Evolutionary conservation across 257 asterid genomes (phyloP).

Genomic region (Gynochthodes officinalis): DNA sequence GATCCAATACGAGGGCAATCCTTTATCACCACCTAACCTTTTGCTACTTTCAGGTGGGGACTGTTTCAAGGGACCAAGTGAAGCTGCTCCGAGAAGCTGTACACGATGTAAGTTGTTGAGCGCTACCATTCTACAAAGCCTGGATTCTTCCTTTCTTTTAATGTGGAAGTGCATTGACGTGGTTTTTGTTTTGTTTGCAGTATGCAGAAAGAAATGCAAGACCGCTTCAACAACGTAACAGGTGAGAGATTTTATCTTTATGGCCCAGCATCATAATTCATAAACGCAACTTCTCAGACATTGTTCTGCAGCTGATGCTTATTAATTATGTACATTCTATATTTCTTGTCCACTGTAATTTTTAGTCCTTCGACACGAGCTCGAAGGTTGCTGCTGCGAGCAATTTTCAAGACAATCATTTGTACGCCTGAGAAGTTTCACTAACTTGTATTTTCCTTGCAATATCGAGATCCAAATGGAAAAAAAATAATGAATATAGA

Average conservation of each 20-base stretch:
- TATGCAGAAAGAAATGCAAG: conserved; percentile 59
- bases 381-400: too few relatives aligned
- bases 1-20: background rate
- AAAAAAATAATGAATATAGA: too few relatives aligned
- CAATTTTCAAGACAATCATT: background rate
- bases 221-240: conserved; percentile 48
- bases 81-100: conserved; percentile 56
- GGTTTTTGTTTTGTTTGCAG: conserved; percentile 33
- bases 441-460: background rate
- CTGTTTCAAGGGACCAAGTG: conserved; percentile 56
- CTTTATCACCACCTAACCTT: background rate
- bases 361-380: too few relatives aligned
- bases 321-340: background rate
- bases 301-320: background rate
- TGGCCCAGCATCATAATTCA: conserved; percentile 19
- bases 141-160: background rate
- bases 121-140: background rate
- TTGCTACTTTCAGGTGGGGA: conserved; percentile 41
- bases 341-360: background rate
- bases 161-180: too few relatives aligned
- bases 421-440: background rate
- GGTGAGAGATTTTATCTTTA: conserved; percentile 35
- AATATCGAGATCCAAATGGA: background rate
- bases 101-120: conserved; percentile 54
- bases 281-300: too few relatives aligned